These are phyloP conservation scores for Colletotrichum falcatum DNA, from an alignment of 2,329 filamentous ascomycete species.

Conservation along the genomic window DNA sequence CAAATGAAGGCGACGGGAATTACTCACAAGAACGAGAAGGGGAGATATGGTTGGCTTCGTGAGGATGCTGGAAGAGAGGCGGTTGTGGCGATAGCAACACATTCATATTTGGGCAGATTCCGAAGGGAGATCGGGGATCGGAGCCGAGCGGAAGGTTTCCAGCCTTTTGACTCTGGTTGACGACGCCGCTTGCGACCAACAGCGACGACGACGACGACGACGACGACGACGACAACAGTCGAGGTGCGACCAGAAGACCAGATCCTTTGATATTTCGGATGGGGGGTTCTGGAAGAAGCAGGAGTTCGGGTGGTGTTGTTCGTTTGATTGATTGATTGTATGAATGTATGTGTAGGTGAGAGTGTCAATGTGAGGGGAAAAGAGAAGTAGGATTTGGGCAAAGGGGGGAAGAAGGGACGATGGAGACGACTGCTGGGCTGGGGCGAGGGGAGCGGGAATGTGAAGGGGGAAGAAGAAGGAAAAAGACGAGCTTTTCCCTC, in stretches of 20 bases:
- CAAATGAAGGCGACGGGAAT: not conserved
- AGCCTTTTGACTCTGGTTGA: constrained; percentile 31
- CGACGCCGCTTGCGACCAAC: constrained; percentile 38
- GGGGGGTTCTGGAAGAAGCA: constrained; percentile 18
- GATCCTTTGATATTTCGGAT: not conserved
- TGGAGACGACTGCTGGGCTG: constrained; percentile 10
- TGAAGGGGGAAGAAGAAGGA: constrained; percentile 10
- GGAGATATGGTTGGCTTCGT: constrained; percentile 66
- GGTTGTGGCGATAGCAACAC: constrained; percentile 71
- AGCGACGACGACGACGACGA: not conserved
- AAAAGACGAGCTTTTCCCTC: constrained; percentile 31
- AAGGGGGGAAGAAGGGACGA: constrained; percentile 25
- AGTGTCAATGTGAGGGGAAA: constrained; percentile 41
- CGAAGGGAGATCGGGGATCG: constrained; percentile 12
- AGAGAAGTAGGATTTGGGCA: constrained; percentile 30
- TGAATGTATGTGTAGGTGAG: too few species aligned
- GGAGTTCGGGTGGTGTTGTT: not conserved
- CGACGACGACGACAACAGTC: constrained; percentile 27
- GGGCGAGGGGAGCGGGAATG: constrained; percentile 32
- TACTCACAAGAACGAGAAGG: constrained; percentile 67
- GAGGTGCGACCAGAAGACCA: constrained; percentile 33
- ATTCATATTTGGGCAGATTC: constrained; percentile 63
- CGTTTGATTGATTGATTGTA: constrained; percentile 14
- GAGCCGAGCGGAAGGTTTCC: constrained; percentile 8
- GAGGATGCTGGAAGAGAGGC: constrained; percentile 68